Percentiles rank a stretch among this genome's conserved stretches.
Evolutionary conservation across 2,329 filamentous ascomycete species (phyloP).

Genomic region (Pestalotiopsis sp.): DNA sequence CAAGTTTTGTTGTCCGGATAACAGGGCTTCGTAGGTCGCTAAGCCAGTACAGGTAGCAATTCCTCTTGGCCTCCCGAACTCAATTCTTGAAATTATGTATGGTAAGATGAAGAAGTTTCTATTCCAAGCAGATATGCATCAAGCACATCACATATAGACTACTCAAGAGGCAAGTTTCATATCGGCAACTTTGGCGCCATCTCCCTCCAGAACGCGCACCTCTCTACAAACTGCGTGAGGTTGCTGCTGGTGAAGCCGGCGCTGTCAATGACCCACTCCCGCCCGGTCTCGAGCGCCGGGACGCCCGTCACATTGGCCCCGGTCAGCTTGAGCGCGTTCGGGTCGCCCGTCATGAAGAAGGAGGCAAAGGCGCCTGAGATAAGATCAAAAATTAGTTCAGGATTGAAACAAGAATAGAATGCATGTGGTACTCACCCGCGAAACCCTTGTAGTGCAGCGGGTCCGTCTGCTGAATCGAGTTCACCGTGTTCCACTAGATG

Average conservation of each 20-base stretch:
- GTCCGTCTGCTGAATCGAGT: conserved; percentile 52
- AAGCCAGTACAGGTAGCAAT: too few species aligned
- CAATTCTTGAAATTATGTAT: too few species aligned
- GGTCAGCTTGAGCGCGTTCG: conserved; percentile 59
- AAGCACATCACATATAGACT: not conserved
- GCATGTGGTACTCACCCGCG: too few species aligned
- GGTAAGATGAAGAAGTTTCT: too few species aligned
- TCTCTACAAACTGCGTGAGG: conserved; percentile 40
- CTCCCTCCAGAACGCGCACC: conserved; percentile 57
- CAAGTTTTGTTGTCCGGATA: too few species aligned
- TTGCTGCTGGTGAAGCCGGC: conserved; percentile 44
- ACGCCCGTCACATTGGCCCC: conserved; percentile 43
- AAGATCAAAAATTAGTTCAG: too few species aligned
- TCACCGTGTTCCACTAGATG: conserved; percentile 57
- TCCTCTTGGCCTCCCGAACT: too few species aligned
- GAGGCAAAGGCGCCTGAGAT: conserved; percentile 62
- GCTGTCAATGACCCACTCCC: conserved; percentile 54
- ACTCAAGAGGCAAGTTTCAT: conserved; percentile 22
- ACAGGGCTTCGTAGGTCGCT: too few species aligned
- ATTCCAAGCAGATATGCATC: too few species aligned
- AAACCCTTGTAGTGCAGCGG: conserved; percentile 58
- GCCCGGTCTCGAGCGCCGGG: conserved; percentile 40
- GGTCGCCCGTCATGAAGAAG: conserved; percentile 62
- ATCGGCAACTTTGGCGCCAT: conserved; percentile 49
- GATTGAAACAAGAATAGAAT: too few species aligned